A percentile compares a stretch with the other conserved stretches of the same genome.
Evolutionary conservation across 140 eudicot genomes (phyloP).

Genomic region (Erigeron philadelphicus): DNA sequence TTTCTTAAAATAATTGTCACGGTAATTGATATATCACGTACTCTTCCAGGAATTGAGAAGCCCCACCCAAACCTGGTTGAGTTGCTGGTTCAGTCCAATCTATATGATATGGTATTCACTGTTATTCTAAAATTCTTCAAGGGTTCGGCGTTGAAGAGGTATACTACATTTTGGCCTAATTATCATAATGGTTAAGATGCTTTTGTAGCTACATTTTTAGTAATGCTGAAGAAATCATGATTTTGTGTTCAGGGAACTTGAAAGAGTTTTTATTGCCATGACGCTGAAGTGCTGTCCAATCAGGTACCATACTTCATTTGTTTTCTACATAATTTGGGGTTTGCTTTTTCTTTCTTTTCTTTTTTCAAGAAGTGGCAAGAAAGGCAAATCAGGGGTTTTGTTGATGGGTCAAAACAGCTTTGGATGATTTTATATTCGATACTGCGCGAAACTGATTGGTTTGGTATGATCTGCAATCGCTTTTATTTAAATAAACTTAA

Average conservation of each 20-base stretch:
- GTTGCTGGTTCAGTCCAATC: conserved; percentile 69
- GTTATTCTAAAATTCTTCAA: conserved; percentile 73
- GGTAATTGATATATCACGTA: conserved; percentile 10
- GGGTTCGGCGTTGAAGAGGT: conserved; percentile 87
- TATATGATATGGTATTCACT: conserved; percentile 88
- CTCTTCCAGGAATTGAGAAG: conserved; percentile 47
- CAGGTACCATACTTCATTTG: conserved; percentile 37
- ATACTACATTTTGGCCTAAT: conserved; percentile 5
- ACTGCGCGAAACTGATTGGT: background rate
- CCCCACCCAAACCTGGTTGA: conserved; percentile 71
- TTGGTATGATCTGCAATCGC: background rate
- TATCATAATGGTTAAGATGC: background rate
- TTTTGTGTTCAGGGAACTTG: conserved; percentile 58
- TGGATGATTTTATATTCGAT: background rate
- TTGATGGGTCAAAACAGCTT: background rate
- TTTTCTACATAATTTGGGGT: background rate
- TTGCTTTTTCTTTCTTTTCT: background rate
- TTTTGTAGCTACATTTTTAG: conserved; percentile 11
- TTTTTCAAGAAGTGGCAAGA: background rate
- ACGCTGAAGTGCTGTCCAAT: conserved; percentile 75
- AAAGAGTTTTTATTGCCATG: conserved; percentile 75
- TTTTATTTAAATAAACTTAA: background rate
- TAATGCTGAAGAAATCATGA: background rate
- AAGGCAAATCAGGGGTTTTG: background rate
- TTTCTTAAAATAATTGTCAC: conserved; percentile 1